Percentiles rank a stretch among this genome's conserved stretches.
Conservation (phyloP, 768 basidiomycete genomes). For the Amanita rubescens region DNA sequence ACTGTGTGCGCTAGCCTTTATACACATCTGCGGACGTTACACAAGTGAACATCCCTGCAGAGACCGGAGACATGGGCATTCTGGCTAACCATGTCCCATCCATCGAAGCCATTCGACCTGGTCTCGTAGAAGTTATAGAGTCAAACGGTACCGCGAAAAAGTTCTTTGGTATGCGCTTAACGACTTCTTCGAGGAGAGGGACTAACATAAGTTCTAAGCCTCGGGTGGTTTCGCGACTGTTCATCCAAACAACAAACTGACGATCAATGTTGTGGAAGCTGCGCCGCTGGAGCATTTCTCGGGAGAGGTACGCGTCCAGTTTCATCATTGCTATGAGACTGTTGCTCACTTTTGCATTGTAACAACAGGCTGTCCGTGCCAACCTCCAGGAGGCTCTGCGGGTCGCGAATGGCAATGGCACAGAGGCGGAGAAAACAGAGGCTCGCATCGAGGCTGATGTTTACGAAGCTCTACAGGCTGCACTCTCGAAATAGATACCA, state of each 20-base stretch:
- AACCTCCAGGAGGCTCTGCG: conserved; percentile 86
- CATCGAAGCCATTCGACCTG: conserved; percentile 92
- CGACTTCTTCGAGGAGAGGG: not conserved
- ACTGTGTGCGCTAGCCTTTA: conserved; percentile 53
- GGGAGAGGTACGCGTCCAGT: conserved; percentile 50
- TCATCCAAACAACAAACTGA: conserved; percentile 94
- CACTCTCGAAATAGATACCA: conserved; percentile 42
- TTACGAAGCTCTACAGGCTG: conserved; percentile 91
- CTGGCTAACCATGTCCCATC: conserved; percentile 97
- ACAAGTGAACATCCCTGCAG: conserved; percentile 93
- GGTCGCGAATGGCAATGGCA: conserved; percentile 73
- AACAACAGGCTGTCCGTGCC: conserved; percentile 71
- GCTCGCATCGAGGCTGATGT: conserved; percentile 94
- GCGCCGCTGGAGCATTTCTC: conserved; percentile 90
- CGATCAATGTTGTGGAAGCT: conserved; percentile 96
- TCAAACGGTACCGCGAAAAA: conserved; percentile 73
- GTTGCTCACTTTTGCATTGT: conserved; percentile 1
- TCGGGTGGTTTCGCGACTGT: conserved; percentile 97
- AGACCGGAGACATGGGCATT: conserved; percentile 98
- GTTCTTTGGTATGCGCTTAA: conserved; percentile 79
- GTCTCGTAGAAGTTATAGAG: conserved; percentile 93
- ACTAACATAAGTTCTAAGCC: conserved; percentile 37
- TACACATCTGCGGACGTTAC: conserved; percentile 87
- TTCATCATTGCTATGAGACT: not conserved
- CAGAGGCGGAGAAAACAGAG: conserved; percentile 90